Base-by-base conservation (phyloP, 768 basidiomycete genomes). In the Phylloporus arenicola region DNA sequence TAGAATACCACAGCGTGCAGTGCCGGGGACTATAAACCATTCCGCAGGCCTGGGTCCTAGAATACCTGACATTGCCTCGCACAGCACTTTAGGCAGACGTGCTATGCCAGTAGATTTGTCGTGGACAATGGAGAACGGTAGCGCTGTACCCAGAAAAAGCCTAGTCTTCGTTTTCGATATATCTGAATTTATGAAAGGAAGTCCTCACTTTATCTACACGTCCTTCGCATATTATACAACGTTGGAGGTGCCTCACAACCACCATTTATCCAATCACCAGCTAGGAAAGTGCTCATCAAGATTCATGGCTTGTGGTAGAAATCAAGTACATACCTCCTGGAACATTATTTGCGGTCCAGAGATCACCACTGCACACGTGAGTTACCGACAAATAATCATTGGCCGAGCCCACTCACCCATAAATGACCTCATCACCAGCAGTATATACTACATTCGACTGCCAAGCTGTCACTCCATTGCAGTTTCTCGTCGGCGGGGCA, bases 221-320 rank as follows among this genome's bases (percentile, higher is more conserved):
- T n/a, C 33, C 3, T 45, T 39, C 29, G 25, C 27, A 29, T 29
- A 29, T 29, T 38, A 27, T 22, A 17, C 27, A 41, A 24, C n/a
- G 17, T 30, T 14, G 25, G 24, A 19, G 30, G 8, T 13, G 17
- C 8, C 51, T 64, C 55, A 64, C 84, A 85, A 47, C 73, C 59
- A 14, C 82, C 82, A 55, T 83, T 75, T 34, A 73, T 69, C 82
- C 82, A 84, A 41, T 73, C 78, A 48, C 74, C 76, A 17, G 74
- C 80, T 82, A 43, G n/a, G 1, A 17, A 20, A 12, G 16, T 22
- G 11, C 11, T 13, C 4, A 12, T 39, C 38, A 39, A 39, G 17
- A 12, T 39, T 22, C 38, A 39, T 17, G 12, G 20, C 38, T 13
- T 4, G 4, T 10, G 19, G 20, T 4, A 19, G 20, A 39, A 39